Conservation (phyloP, 2,329 filamentous ascomycete genomes). For the Graphilbum fragrans region DNA sequence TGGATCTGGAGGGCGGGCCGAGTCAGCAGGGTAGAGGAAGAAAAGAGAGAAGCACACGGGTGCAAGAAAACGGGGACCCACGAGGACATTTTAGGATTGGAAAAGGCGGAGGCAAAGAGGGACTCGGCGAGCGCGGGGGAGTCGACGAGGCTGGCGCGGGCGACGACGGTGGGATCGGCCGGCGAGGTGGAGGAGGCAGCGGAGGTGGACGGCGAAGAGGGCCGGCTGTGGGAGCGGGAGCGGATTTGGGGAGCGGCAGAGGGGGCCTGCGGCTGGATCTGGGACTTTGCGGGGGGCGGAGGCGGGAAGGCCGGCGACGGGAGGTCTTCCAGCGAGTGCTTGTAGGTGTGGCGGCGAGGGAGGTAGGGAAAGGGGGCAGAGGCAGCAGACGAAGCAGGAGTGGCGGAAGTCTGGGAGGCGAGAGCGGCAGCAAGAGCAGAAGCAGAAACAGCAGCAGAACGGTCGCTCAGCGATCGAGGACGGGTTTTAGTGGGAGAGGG, state of each 20-base stretch:
- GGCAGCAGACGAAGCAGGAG: neutral
- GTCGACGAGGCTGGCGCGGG: neutral
- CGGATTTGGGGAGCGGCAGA: neutral
- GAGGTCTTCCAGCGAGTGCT: conserved; percentile 7
- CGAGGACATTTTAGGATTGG: conserved; percentile 10
- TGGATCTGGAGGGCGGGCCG: conserved; percentile 5
- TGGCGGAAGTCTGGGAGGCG: neutral
- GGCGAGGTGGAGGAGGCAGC: neutral
- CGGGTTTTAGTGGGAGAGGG: conserved; percentile 3
- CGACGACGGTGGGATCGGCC: too few species aligned
- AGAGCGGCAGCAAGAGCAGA: conserved; percentile 1
- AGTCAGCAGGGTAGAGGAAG: neutral
- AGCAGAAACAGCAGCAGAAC: conserved; percentile 3
- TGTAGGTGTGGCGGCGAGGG: conserved; percentile 6
- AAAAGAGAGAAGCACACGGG: neutral
- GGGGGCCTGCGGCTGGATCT: neutral
- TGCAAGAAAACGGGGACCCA: conserved; percentile 1
- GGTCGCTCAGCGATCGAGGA: conserved; percentile 10
- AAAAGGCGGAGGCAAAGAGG: too few species aligned
- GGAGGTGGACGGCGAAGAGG: conserved; percentile 1
- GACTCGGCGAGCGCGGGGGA: neutral
- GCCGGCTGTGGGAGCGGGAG: conserved; percentile 2
- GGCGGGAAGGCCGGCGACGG: conserved; percentile 4
- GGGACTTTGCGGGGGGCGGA: neutral
- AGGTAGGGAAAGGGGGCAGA: neutral